These are phyloP conservation scores for Sporobolomyces pararoseus DNA, from an alignment of 768 basidiomycete genomes.

Conservation along the genomic window DNA sequence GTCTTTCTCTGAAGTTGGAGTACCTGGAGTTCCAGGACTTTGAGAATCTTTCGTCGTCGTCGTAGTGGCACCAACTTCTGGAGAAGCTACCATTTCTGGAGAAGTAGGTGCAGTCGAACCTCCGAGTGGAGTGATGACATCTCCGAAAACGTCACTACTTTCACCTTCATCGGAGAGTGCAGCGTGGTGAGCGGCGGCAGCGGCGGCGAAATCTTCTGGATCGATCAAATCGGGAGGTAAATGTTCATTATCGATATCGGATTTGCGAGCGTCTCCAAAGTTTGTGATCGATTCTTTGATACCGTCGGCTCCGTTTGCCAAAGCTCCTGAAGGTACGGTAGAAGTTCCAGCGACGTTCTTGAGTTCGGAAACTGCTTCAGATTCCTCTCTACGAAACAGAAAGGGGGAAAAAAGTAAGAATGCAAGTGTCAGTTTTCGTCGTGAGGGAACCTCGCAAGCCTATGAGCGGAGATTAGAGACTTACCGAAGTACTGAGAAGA, in stretches of 20 bases:
- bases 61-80: constrained; percentile 17
- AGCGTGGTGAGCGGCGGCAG: constrained; percentile 34
- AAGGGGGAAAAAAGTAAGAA: not conserved
- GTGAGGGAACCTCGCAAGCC: no score
- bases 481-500: constrained; percentile 90
- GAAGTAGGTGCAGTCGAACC: constrained; percentile 46
- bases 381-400: constrained; percentile 72
- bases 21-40: constrained; percentile 53
- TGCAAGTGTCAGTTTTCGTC: not conserved
- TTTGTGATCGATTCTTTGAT: constrained; percentile 90
- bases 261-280: constrained; percentile 74
- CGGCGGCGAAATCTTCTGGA: constrained; percentile 46
- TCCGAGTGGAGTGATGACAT: constrained; percentile 46
- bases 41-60: not conserved
- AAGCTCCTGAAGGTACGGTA: constrained; percentile 73
- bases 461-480: constrained; percentile 46
- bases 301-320: constrained; percentile 84
- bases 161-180: constrained; percentile 34
- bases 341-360: constrained; percentile 77
- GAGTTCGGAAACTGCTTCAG: constrained; percentile 93
- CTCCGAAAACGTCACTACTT: constrained; percentile 28
- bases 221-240: constrained; percentile 95
- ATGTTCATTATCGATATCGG: constrained; percentile 97
- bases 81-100: constrained; percentile 44
- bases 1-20: constrained; percentile 49